phyloP scores from a whole-genome alignment of 495 filamentous ascomycete species.

The Annulohypoxylon moriforme region DNA sequence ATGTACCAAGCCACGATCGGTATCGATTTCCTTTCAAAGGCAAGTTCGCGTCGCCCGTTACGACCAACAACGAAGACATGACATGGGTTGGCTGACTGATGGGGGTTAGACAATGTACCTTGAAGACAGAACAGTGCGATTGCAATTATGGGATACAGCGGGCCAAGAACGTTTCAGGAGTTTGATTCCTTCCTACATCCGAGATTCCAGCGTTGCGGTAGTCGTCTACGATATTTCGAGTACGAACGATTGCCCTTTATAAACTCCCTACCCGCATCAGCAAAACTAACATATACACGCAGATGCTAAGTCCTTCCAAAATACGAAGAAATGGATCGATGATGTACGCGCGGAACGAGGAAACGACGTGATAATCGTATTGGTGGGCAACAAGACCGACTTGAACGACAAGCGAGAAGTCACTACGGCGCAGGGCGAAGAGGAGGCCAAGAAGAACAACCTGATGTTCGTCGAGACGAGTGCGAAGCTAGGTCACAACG shows the following conservation, averaged over 20 bases:
- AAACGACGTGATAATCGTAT: constrained; percentile 97
- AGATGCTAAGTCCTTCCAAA: constrained; percentile 94
- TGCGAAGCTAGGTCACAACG: constrained; percentile 97
- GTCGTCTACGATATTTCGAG: constrained; percentile 99
- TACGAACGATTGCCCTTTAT: constrained; percentile 43
- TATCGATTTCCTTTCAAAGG: constrained; percentile 99
- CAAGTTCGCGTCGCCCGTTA: constrained; percentile 50
- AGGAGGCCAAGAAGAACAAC: constrained; percentile 97
- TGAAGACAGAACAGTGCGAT: constrained; percentile 95
- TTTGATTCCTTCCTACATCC: constrained; percentile 97
- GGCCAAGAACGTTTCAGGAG: constrained; percentile 97
- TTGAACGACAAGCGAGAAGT: constrained; percentile 97
- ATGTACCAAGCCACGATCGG: constrained; percentile 99
- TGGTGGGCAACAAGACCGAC: constrained; percentile 99
- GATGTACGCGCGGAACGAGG: constrained; percentile 96
- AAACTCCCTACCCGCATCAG: neutral
- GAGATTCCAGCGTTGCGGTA: constrained; percentile 95
- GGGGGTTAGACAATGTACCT: constrained; percentile 92
- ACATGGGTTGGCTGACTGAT: constrained; percentile 41
- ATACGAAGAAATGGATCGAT: constrained; percentile 99
- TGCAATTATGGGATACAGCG: constrained; percentile 98
- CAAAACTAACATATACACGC: constrained; percentile 32
- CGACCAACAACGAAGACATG: neutral
- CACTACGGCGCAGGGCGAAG: constrained; percentile 92
- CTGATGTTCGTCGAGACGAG: constrained; percentile 99